A percentile compares a stretch with the other conserved stretches of the same genome.
Conservation (phyloP, 192 early-diverging fungal species). For the Podila horticola region DNA sequence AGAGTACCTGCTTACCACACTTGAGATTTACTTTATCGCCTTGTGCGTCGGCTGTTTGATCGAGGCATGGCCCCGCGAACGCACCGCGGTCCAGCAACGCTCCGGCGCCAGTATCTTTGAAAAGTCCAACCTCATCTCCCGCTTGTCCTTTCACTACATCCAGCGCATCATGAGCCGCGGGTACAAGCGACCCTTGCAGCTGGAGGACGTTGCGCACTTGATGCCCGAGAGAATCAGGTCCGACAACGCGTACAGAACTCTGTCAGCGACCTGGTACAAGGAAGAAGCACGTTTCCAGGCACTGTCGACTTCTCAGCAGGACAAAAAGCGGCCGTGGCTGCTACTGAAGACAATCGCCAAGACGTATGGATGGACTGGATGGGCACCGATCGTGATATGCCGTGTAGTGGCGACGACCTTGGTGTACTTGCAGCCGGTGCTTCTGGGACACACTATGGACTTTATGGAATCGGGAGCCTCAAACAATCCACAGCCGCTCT, state of each 20-base stretch:
- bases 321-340: constrained; percentile 15
- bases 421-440: constrained; percentile 27
- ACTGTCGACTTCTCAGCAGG: constrained; percentile 1
- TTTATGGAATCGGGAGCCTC: constrained; percentile 25
- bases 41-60: constrained; percentile 11
- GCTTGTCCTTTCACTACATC: constrained; percentile 38
- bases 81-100: constrained; percentile 17
- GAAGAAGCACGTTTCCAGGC: neutral
- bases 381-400: constrained; percentile 25
- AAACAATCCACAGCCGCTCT: neutral
- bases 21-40: constrained; percentile 1
- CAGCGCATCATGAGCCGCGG: constrained; percentile 34
- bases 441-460: constrained; percentile 24
- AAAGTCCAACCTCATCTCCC: constrained; percentile 38
- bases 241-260: constrained; percentile 14
- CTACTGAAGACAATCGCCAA: constrained; percentile 16
- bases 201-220: constrained; percentile 14
- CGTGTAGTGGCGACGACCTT: constrained; percentile 18
- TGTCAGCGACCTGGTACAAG: constrained; percentile 10
- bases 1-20: neutral
- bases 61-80: constrained; percentile 31
- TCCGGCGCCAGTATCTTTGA: constrained; percentile 29
- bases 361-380: constrained; percentile 19
- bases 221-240: constrained; percentile 35
- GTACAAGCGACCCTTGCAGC: constrained; percentile 15